Evolutionary conservation across 768 basidiomycete species (phyloP), one percentile per base, ranked within the genome.

Genomic region (Boletus edulis): DNA sequence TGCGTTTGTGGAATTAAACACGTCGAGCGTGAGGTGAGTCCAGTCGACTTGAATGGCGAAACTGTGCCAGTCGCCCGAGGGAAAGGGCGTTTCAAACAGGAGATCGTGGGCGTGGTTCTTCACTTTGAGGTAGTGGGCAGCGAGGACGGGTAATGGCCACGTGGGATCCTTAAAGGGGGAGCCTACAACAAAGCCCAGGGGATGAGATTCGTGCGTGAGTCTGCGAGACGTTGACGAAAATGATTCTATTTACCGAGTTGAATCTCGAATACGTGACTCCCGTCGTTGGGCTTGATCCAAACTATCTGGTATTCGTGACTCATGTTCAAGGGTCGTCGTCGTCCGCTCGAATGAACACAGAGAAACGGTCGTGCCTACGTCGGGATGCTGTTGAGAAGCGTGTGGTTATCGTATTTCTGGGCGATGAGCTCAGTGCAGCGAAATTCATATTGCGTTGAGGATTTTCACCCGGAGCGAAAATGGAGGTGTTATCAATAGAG

Each of bases 241-340:
- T 14, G 0, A 5, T 14, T 3, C 60, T 74, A 27, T 27, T 17
- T 55, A 82, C 83, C 84, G 8, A 84, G 71, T 58, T 84, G 82
- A 39, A 85, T 68, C 6, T 76, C 81, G 61, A 86, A 86, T 20
- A 85, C 73, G 68, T 83, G 83, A 4, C 78, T 74, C 7, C 82
- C 82, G 59, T 86, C 85, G 49, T 63, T 73, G 2, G 82, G 80
- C 67, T 86, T 84, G 53, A 85, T 82, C 65, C 80, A 85, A 14
- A 86, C 80, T 47, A 81, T 73, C 60, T 86, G 84, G 61, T 86
- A 84, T 61, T 86, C 84, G 53, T 85, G 83, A 10, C 58, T 73
- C 58, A 75, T 76, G 61, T 84, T 83, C 60, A 86, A 64, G 13
- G 78, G 22, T 62, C 64, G n/a, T 44, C 44, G 15, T 72, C 58